Evolutionary conservation across 352 stramenopile genomes (phyloP).

Genomic region (Phytophthora pistaciae): DNA sequence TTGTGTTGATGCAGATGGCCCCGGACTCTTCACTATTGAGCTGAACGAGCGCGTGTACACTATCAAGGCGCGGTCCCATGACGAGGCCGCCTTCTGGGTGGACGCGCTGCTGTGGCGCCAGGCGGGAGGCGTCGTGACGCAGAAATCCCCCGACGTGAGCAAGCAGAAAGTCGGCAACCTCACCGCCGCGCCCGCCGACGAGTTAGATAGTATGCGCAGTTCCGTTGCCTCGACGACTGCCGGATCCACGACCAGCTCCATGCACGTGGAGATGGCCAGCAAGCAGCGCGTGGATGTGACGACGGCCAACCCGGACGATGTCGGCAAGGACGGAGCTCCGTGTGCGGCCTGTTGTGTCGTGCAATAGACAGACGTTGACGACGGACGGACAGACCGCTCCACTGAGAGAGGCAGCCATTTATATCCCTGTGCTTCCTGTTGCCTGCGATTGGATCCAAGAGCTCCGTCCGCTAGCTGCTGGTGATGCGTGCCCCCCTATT

Average conservation of each 20-base stretch:
- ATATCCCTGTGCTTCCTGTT: constrained; percentile 32
- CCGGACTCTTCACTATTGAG: constrained; percentile 90
- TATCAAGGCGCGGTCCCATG: constrained; percentile 89
- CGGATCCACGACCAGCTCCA: constrained; percentile 29
- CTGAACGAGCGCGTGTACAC: constrained; percentile 93
- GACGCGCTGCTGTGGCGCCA: constrained; percentile 88
- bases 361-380: constrained; percentile 53
- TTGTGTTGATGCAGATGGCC: constrained; percentile 59
- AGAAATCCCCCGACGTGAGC: constrained; percentile 73
- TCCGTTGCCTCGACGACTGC: constrained; percentile 12
- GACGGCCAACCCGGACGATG: constrained; percentile 27
- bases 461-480: constrained; percentile 2
- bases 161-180: constrained; percentile 48
- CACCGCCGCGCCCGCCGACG: constrained; percentile 44
- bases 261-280: constrained; percentile 38
- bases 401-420: constrained; percentile 22
- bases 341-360: constrained; percentile 78
- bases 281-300: constrained; percentile 34
- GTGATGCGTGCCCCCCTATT: constrained; percentile 14
- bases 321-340: constrained; percentile 52
- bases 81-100: constrained; percentile 90
- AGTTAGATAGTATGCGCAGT: constrained; percentile 40
- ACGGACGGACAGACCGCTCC: constrained; percentile 13
- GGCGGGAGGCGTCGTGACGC: constrained; percentile 78
- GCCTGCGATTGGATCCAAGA: constrained; percentile 13